These are phyloP conservation scores for Yamadazyma sp. DNA, from an alignment of 1,139 yeast species.

Conservation along the genomic window DNA sequence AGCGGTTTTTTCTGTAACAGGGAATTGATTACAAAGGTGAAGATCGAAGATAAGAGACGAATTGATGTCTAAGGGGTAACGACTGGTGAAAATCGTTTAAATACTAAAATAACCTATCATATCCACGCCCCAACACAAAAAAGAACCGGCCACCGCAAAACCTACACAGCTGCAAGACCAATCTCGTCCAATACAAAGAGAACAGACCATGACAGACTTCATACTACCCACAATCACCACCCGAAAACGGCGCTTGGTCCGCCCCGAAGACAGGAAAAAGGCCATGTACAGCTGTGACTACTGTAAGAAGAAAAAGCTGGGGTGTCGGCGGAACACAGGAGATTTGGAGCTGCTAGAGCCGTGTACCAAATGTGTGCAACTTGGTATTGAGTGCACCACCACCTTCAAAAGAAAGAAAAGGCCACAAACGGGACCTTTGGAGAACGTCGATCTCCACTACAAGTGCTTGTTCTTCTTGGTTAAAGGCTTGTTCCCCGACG, in stretches of 20 bases:
- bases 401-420: conserved; percentile 7
- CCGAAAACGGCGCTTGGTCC: conserved; percentile 10
- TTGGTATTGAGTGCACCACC: conserved; percentile 7
- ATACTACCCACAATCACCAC: conserved; percentile 5
- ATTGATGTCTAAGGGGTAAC: too few relatives aligned
- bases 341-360: conserved; percentile 7
- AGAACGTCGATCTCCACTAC: conserved; percentile 40
- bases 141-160: too few relatives aligned
- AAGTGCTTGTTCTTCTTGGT: conserved; percentile 34
- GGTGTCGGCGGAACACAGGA: conserved; percentile 28
- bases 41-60: too few relatives aligned
- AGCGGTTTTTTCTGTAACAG: too few relatives aligned
- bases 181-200: background rate
- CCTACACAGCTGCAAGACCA: background rate
- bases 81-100: too few relatives aligned
- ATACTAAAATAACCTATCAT: too few relatives aligned
- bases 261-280: conserved; percentile 18
- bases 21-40: too few relatives aligned
- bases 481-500: conserved; percentile 39
- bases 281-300: conserved; percentile 43
- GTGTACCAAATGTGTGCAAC: conserved; percentile 5
- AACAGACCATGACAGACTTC: background rate
- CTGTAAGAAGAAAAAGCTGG: conserved; percentile 43
- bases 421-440: conserved; percentile 26
- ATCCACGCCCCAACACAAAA: too few relatives aligned